Evolutionary conservation across 208 protist species (phyloP).

Genomic region (Lotmaria passim): DNA sequence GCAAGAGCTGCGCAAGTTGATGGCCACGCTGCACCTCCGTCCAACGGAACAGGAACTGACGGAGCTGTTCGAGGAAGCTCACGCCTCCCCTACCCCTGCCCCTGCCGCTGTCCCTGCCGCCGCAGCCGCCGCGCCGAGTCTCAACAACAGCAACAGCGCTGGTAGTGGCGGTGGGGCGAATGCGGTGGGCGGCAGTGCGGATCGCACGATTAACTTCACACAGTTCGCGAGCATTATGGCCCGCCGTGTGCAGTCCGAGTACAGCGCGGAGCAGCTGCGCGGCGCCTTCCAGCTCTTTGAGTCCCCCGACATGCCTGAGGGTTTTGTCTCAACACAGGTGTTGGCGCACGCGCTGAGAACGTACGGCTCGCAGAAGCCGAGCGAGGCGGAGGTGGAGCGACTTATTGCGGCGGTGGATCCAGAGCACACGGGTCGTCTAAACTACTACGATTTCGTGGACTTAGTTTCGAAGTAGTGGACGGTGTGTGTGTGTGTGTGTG

Average conservation of each 20-base stretch:
- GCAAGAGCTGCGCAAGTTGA: slow-evolving; percentile 84
- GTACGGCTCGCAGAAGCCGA: slow-evolving; percentile 90
- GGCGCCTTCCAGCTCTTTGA: slow-evolving; percentile 93
- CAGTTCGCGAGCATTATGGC: slow-evolving; percentile 92
- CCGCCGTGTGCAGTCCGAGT: slow-evolving; percentile 82
- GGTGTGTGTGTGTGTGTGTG: too few species aligned
- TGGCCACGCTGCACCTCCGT: slow-evolving; percentile 84
- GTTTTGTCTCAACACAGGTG: slow-evolving; percentile 84
- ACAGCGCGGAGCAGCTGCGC: slow-evolving; percentile 87
- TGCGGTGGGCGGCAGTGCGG: not conserved
- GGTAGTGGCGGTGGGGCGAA: too few species aligned
- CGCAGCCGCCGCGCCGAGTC: not conserved
- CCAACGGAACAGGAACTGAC: slow-evolving; percentile 90
- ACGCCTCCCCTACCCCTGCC: not conserved
- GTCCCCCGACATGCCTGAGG: slow-evolving; percentile 75
- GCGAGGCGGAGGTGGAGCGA: slow-evolving; percentile 72
- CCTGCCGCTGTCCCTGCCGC: not conserved
- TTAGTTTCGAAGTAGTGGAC: slow-evolving; percentile 64
- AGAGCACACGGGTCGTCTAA: slow-evolving; percentile 78
- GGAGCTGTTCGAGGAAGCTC: slow-evolving; percentile 76
- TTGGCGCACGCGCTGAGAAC: slow-evolving; percentile 89
- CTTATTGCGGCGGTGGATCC: slow-evolving; percentile 84
- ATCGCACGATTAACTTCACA: slow-evolving; percentile 73
- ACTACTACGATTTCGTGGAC: slow-evolving; percentile 92
- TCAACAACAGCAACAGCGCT: too few species aligned